Conservation (phyloP, 108 stramenopile species). For the Cafeteria roenbergensis region DNA sequence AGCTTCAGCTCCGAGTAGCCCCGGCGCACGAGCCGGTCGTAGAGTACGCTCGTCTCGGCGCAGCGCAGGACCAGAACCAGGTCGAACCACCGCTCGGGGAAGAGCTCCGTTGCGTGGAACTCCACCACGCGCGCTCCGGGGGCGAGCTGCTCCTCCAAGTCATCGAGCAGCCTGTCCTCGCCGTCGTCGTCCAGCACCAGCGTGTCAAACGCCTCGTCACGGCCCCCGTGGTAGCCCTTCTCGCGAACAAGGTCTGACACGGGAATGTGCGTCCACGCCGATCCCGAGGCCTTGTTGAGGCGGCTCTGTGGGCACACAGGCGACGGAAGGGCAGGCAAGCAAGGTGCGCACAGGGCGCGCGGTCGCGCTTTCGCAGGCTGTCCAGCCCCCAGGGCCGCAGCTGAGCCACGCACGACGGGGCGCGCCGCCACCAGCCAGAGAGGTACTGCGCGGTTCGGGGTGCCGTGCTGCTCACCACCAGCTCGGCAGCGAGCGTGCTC, state of each 20-base stretch:
- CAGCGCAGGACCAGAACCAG: conserved; percentile 67
- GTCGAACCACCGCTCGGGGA: conserved; percentile 93
- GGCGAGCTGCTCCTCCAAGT: conserved; percentile 37
- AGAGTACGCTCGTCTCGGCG: conserved; percentile 63
- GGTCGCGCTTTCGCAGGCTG: neutral
- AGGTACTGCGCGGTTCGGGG: no score
- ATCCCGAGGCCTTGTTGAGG: no score
- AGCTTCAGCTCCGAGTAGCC: conserved; percentile 73
- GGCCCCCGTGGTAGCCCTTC: conserved; percentile 6
- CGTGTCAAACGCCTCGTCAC: conserved; percentile 65
- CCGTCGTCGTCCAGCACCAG: conserved; percentile 67
- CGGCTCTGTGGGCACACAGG: neutral
- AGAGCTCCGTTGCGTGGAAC: conserved; percentile 71
- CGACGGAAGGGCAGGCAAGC: neutral
- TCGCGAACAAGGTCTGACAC: conserved; percentile 6
- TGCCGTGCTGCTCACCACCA: conserved; percentile 37
- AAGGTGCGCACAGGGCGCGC: conserved; percentile 2
- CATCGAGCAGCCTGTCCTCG: conserved; percentile 42
- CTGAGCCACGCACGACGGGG: no score
- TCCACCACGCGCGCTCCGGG: conserved; percentile 66
- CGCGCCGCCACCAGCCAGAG: no score
- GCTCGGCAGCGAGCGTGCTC: conserved; percentile 51
- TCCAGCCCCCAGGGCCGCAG: neutral
- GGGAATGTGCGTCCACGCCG: neutral
- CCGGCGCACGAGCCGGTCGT: conserved; percentile 64